Conservation (phyloP, 2,329 filamentous ascomycete species). For the Penicillium hordei region DNA sequence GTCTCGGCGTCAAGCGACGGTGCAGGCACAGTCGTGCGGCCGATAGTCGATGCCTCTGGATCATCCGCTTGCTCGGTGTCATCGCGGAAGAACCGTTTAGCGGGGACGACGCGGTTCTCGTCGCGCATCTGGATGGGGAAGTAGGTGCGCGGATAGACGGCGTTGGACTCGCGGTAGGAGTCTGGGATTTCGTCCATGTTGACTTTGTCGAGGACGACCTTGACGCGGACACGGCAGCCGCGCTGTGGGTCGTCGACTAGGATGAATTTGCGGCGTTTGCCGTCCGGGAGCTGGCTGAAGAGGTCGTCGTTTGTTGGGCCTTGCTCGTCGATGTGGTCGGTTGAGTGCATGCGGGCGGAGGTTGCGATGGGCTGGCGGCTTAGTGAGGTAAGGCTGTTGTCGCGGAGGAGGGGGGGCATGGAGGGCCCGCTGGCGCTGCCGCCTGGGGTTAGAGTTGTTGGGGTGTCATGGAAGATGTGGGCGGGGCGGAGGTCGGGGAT, state of each 20-base stretch:
- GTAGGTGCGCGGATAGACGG: constrained; percentile 87
- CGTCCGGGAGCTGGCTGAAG: constrained; percentile 84
- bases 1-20: constrained; percentile 67
- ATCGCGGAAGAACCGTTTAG: constrained; percentile 71
- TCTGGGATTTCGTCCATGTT: constrained; percentile 96
- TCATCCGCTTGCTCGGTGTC: constrained; percentile 60
- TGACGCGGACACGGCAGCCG: constrained; percentile 77
- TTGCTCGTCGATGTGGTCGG: constrained; percentile 27
- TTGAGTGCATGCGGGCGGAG: constrained; percentile 26
- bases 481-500: constrained; percentile 67
- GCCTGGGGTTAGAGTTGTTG: constrained; percentile 57
- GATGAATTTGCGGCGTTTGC: constrained; percentile 94
- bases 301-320: constrained; percentile 60
- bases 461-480: constrained; percentile 73
- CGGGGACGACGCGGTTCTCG: constrained; percentile 67
- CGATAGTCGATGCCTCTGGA: constrained; percentile 37
- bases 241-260: constrained; percentile 87
- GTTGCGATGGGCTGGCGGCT: constrained; percentile 38
- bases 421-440: constrained; percentile 49
- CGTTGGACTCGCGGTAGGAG: constrained; percentile 85
- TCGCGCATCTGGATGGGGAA: constrained; percentile 92
- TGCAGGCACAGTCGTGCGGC: constrained; percentile 58
- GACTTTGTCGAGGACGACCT: constrained; percentile 88
- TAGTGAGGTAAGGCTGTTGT: constrained; percentile 49
- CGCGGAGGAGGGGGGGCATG: constrained; percentile 65